Conservation (phyloP, 805 yeast genomes). For the Wickerhamiella cacticola region DNA sequence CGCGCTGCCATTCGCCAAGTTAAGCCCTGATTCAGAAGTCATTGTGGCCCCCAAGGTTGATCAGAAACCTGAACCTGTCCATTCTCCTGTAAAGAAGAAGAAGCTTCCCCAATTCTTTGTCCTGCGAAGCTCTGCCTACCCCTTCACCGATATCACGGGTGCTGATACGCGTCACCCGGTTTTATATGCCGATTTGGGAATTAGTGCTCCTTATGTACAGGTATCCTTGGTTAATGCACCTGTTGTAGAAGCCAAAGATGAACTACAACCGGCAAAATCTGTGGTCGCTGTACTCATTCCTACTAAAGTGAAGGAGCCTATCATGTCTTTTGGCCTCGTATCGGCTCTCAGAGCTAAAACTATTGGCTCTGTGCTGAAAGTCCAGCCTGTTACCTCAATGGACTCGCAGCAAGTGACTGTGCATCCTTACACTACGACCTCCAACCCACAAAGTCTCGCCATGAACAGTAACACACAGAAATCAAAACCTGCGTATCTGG, state of each 20-base stretch:
- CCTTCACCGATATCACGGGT: constrained; percentile 11
- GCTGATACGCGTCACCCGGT: constrained; percentile 13
- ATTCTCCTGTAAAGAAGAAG: constrained; percentile 1
- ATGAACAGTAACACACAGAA: not conserved
- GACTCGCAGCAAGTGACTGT: constrained; percentile 31
- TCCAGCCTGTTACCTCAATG: constrained; percentile 35
- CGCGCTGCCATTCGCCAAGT: constrained; percentile 33
- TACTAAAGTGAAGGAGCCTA: constrained; percentile 31
- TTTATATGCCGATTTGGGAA: constrained; percentile 14
- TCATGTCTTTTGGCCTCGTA: constrained; percentile 43
- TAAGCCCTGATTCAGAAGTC: constrained; percentile 55
- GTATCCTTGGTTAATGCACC: constrained; percentile 16
- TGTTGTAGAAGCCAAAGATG: constrained; percentile 7
- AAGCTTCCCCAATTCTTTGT: constrained; percentile 1
- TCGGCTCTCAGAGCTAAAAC: constrained; percentile 41
- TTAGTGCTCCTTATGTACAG: not conserved
- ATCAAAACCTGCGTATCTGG: not conserved
- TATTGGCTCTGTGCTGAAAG: constrained; percentile 42
- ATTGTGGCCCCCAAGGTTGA: constrained; percentile 57
- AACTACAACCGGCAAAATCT: constrained; percentile 27
- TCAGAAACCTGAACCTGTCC: constrained; percentile 8
- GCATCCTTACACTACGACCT: constrained; percentile 39
- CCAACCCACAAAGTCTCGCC: constrained; percentile 9
- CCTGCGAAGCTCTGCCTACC: constrained; percentile 14
- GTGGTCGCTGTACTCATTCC: constrained; percentile 41